Percentiles rank a stretch among this genome's conserved stretches.
These are phyloP conservation scores for Cynara cardunculus DNA, from an alignment of 129 eudicot genomes.

Conservation along the genomic window DNA sequence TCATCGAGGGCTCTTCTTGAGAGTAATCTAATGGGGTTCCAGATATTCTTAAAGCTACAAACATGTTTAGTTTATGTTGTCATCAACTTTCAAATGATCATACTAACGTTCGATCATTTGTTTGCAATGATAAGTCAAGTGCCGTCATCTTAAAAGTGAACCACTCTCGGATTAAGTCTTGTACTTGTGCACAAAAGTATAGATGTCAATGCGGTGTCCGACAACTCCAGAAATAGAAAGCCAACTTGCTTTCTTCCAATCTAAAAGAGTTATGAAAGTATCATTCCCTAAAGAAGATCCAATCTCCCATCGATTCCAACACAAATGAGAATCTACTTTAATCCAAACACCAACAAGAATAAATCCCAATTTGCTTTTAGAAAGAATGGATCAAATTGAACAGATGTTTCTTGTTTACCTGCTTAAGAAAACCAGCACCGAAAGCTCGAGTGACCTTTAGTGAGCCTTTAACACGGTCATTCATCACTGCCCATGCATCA, in stretches of 20 bases:
- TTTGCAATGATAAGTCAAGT: slow-evolving; percentile 2
- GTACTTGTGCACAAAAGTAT: slow-evolving; percentile 8
- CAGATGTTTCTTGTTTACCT: slow-evolving; percentile 44
- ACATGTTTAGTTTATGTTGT: no score
- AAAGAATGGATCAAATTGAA: background rate
- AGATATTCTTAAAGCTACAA: no score
- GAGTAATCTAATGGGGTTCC: background rate
- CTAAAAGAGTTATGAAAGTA: slow-evolving; percentile 24
- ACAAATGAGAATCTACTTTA: slow-evolving; percentile 33
- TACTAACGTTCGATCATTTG: background rate
- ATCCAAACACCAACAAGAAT: slow-evolving; percentile 30
- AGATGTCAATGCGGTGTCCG: slow-evolving; percentile 3
- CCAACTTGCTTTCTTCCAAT: slow-evolving; percentile 19
- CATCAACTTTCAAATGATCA: no score
- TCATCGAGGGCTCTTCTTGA: background rate
- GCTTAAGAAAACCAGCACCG: slow-evolving; percentile 97
- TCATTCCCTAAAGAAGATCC: slow-evolving; percentile 27
- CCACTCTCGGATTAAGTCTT: background rate
- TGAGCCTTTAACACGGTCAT: slow-evolving; percentile 94
- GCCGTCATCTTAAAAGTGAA: background rate
- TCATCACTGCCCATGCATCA: slow-evolving; percentile 60
- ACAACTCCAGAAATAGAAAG: slow-evolving; percentile 24
- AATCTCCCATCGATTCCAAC: slow-evolving; percentile 5
- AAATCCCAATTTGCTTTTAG: slow-evolving; percentile 19
- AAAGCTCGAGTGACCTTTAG: slow-evolving; percentile 94